phyloP scores from a whole-genome alignment of 108 stramenopile genomes.

The Nitzschia sp. region DNA sequence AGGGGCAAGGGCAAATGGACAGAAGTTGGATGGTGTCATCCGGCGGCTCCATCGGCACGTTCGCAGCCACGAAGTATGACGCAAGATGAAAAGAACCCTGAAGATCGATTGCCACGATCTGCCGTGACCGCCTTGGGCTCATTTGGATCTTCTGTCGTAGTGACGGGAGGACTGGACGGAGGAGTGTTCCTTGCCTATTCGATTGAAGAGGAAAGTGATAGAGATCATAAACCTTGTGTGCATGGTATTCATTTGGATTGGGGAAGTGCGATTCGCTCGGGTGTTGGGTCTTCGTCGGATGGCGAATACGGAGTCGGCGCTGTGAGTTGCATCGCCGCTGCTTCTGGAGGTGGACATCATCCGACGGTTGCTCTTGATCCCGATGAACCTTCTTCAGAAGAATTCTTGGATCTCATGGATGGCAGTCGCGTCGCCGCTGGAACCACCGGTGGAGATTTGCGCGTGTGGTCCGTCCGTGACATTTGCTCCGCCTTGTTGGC shows the following conservation, averaged over 20 bases:
- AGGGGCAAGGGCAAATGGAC: conserved; percentile 35
- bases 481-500: conserved; percentile 49
- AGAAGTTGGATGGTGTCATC: conserved; percentile 73
- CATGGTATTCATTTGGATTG: conserved; percentile 77
- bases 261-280: conserved; percentile 61
- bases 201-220: conserved; percentile 19
- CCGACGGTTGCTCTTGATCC: not conserved
- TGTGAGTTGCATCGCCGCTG: conserved; percentile 72
- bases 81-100: not conserved
- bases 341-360: conserved; percentile 49
- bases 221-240: conserved; percentile 33
- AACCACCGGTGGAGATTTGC: conserved; percentile 75
- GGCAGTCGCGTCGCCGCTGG: conserved; percentile 78
- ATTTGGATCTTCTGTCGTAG: conserved; percentile 72
- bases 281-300: conserved; percentile 41
- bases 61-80: not conserved
- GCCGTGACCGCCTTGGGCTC: conserved; percentile 75
- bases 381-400: conserved; percentile 36
- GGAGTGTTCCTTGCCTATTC: conserved; percentile 80
- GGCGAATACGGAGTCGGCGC: conserved; percentile 75
- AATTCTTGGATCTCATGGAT: conserved; percentile 67
- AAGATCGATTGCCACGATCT: conserved; percentile 54
- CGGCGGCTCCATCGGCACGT: conserved; percentile 38
- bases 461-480: conserved; percentile 82
- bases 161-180: conserved; percentile 82